Evolutionary conservation across 1,139 yeast species (phyloP).

Genomic region (Entelexis sorbosivorans): DNA sequence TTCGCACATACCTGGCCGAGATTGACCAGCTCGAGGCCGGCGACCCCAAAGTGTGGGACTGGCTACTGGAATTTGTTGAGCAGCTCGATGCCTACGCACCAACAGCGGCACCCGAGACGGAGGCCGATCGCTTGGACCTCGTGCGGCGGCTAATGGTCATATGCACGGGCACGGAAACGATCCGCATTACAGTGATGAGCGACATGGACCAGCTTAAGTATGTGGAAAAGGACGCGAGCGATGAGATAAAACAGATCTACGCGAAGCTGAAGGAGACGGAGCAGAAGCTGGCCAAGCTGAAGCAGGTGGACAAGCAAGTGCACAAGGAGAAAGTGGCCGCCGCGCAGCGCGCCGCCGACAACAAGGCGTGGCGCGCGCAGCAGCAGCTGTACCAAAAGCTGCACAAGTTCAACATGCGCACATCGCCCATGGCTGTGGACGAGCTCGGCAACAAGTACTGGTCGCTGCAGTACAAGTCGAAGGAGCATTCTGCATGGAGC

Average conservation of each 20-base stretch:
- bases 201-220: slow-evolving; percentile 27
- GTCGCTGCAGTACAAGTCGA: slow-evolving; percentile 31
- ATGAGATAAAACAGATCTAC: slow-evolving; percentile 25
- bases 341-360: slow-evolving; percentile 24
- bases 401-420: slow-evolving; percentile 28
- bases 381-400: slow-evolving; percentile 24
- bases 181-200: slow-evolving; percentile 28
- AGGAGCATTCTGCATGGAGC: slow-evolving; percentile 28
- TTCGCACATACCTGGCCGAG: slow-evolving; percentile 24
- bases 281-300: slow-evolving; percentile 25
- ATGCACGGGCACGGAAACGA: slow-evolving; percentile 29
- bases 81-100: slow-evolving; percentile 20
- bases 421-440: slow-evolving; percentile 31
- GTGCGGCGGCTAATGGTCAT: slow-evolving; percentile 26
- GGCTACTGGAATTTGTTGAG: slow-evolving; percentile 25
- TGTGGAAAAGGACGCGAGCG: slow-evolving; percentile 24
- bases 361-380: slow-evolving; percentile 26
- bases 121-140: slow-evolving; percentile 23
- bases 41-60: slow-evolving; percentile 25
- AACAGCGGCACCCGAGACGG: slow-evolving; percentile 18
- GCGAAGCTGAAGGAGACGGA: slow-evolving; percentile 25
- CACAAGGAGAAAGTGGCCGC: slow-evolving; percentile 24
- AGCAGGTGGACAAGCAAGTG: slow-evolving; percentile 22
- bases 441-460: slow-evolving; percentile 31
- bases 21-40: slow-evolving; percentile 24